These are phyloP conservation scores for Gossypium australe DNA, from an alignment of 345 rosid species.

Conservation along the genomic window DNA sequence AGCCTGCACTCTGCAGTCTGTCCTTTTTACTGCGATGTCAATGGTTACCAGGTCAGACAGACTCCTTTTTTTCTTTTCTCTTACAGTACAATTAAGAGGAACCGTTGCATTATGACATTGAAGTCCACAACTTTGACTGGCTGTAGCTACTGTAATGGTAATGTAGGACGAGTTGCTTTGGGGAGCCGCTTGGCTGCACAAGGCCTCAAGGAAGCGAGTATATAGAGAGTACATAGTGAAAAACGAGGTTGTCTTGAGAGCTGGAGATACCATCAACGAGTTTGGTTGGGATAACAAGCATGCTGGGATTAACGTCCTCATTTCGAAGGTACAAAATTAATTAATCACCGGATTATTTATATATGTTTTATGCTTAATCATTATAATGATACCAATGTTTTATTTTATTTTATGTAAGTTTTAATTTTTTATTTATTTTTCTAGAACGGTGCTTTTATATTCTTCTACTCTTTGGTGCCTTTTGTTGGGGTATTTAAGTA, in stretches of 20 bases:
- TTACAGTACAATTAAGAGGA: neutral
- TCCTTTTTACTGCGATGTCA: constrained; percentile 93
- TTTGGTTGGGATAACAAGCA: constrained; percentile 98
- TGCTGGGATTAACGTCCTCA: constrained; percentile 88
- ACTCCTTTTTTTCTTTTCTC: neutral
- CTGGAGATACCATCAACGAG: constrained; percentile 83
- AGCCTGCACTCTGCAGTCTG: constrained; percentile 70
- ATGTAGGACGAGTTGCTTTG: constrained; percentile 88
- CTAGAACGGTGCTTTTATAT: constrained; percentile 15
- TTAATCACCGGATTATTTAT: constrained; percentile 1
- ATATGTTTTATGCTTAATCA: neutral
- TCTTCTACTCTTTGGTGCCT: constrained; percentile 21
- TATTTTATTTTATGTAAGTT: neutral
- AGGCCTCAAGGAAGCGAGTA: constrained; percentile 64
- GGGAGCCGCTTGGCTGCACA: constrained; percentile 96
- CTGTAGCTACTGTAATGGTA: too few species aligned
- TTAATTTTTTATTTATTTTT: constrained; percentile 8
- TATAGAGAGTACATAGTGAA: constrained; percentile 76
- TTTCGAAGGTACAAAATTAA: constrained; percentile 64
- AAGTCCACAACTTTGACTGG: constrained; percentile 13
- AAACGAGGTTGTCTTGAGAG: constrained; percentile 77
- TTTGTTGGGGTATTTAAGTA: constrained; percentile 12
- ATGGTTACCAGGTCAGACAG: constrained; percentile 74
- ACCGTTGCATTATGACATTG: constrained; percentile 15
- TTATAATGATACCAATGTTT: neutral